A percentile compares a stretch with the other conserved stretches of the same genome.
These are phyloP conservation scores for Heimioporus retisporus DNA, from an alignment of 1,284 basidiomycete genomes.

Conservation along the genomic window DNA sequence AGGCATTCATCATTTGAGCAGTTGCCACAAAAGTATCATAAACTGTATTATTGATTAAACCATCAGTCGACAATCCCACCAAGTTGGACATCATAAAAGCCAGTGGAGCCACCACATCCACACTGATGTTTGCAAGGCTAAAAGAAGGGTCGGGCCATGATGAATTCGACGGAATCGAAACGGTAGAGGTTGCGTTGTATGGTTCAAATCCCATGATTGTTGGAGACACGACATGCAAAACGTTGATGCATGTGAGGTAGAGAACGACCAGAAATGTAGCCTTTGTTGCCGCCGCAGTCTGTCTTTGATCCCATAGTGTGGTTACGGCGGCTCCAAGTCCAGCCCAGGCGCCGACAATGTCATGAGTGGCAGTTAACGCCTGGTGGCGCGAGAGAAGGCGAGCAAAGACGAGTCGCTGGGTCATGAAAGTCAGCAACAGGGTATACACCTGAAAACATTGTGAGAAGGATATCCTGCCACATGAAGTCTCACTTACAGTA, in stretches of 20 bases:
- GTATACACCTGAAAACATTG: no score
- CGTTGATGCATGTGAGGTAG: conserved; percentile 4
- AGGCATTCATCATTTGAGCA: neutral
- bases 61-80: neutral
- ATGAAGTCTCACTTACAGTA: no score
- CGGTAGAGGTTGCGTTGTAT: no score
- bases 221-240: conserved; percentile 10
- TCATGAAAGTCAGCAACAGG: no score
- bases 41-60: neutral
- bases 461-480: no score
- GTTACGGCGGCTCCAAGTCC: no score
- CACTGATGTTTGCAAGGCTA: neutral
- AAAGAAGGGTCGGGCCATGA: neutral
- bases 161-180: no score
- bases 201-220: conserved; percentile 13
- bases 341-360: no score
- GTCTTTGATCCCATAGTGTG: conserved; percentile 14
- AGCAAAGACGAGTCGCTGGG: no score
- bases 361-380: no score
- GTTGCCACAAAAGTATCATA: neutral
- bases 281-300: conserved; percentile 1
- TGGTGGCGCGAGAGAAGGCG: no score
- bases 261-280: conserved; percentile 14
- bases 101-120: neutral
- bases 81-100: neutral